Percentiles rank a stretch among this genome's conserved stretches.
phyloP scores from a whole-genome alignment of 352 stramenopile species.

The Elongisporangium prolatum region DNA sequence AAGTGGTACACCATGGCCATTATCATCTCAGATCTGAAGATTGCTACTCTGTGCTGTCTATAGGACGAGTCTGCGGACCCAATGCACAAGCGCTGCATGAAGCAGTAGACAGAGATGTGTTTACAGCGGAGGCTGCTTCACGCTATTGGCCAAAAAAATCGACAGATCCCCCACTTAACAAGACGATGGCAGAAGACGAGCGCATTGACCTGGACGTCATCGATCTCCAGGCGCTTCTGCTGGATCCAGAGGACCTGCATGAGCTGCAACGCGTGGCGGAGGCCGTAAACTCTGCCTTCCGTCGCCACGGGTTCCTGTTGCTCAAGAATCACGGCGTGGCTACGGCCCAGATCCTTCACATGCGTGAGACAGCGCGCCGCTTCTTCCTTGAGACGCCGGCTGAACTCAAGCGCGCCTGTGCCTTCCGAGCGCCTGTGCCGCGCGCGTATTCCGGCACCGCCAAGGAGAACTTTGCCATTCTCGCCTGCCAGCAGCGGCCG shows the following conservation, averaged over 20 bases:
- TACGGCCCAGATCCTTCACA: neutral
- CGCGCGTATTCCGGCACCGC: slow-evolving; percentile 10
- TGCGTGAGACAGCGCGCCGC: neutral
- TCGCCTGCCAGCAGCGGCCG: slow-evolving; percentile 6
- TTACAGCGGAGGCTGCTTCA: too few species aligned
- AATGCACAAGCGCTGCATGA: too few species aligned
- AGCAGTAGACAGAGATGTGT: too few species aligned
- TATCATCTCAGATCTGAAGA: too few species aligned
- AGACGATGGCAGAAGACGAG: neutral
- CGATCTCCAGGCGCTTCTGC: neutral
- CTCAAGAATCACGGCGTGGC: slow-evolving; percentile 5
- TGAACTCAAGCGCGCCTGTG: slow-evolving; percentile 6
- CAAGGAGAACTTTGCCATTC: slow-evolving; percentile 21
- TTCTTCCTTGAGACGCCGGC: slow-evolving; percentile 7
- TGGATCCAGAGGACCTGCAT: neutral
- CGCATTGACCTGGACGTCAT: neutral
- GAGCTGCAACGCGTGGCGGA: slow-evolving; percentile 1
- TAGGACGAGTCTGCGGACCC: too few species aligned
- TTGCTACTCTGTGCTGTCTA: too few species aligned
- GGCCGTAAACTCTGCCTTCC: slow-evolving; percentile 10
- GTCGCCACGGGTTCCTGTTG: slow-evolving; percentile 2
- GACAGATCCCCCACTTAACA: too few species aligned
- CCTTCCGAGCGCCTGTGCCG: slow-evolving; percentile 13
- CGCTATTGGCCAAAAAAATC: too few species aligned
- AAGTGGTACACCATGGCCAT: neutral